phyloP scores from a whole-genome alignment of 768 basidiomycete species.

The Cytidiella melzeri region DNA sequence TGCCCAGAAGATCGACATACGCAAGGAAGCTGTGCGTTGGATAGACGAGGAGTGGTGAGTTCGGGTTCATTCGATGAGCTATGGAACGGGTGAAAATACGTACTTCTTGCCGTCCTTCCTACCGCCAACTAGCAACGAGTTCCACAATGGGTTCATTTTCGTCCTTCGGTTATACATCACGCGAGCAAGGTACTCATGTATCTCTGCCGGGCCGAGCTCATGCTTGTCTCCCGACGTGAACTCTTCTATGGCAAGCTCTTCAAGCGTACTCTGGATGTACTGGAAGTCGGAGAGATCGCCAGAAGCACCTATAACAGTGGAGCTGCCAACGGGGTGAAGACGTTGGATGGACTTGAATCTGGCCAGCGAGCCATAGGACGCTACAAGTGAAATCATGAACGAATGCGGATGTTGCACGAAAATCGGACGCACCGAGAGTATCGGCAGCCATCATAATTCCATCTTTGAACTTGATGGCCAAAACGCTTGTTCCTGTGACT shows the following conservation, averaged over 20 bases:
- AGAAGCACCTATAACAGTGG: constrained; percentile 85
- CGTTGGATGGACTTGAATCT: constrained; percentile 93
- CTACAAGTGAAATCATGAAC: constrained; percentile 30
- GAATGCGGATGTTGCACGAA: background rate
- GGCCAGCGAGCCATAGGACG: constrained; percentile 95
- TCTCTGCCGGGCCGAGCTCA: constrained; percentile 75
- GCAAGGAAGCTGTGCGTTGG: constrained; percentile 74
- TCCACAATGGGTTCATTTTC: constrained; percentile 95
- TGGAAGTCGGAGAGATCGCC: constrained; percentile 99
- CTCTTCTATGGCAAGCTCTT: constrained; percentile 74
- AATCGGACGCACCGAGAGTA: constrained; percentile 67
- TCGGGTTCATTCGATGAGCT: background rate
- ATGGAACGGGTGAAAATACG: constrained; percentile 12
- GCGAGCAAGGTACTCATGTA: constrained; percentile 88
- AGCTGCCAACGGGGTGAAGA: constrained; percentile 74
- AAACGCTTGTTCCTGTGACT: constrained; percentile 94
- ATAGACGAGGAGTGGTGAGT: no score
- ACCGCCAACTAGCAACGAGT: constrained; percentile 88
- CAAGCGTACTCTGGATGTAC: constrained; percentile 75
- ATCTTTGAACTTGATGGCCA: constrained; percentile 92
- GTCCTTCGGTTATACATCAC: constrained; percentile 86
- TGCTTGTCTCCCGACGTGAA: constrained; percentile 80
- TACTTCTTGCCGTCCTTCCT: constrained; percentile 80
- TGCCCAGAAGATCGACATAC: constrained; percentile 94
- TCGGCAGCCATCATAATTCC: constrained; percentile 99